Conservation (phyloP, 148 eudicot species). For the Diospyros lotus region DNA sequence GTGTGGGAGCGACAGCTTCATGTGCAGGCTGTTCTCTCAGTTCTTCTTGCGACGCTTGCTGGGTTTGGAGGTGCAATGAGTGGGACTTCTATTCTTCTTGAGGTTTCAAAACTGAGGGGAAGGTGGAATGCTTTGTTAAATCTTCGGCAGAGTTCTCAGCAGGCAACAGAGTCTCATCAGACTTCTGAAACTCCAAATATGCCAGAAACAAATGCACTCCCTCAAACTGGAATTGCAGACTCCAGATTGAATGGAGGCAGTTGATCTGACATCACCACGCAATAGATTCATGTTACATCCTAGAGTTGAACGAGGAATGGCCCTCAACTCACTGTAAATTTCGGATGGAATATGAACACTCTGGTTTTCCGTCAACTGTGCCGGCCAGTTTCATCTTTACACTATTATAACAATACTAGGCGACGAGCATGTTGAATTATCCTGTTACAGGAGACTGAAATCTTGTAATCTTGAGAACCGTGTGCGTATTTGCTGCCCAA, state of each 20-base stretch:
- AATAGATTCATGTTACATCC: neutral
- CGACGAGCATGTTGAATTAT: neutral
- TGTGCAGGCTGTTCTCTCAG: slow-evolving; percentile 66
- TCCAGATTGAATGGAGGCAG: slow-evolving; percentile 4
- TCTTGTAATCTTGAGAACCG: too few relatives aligned
- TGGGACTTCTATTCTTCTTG: slow-evolving; percentile 54
- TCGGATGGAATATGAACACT: neutral
- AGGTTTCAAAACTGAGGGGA: slow-evolving; percentile 40
- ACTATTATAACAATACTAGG: neutral
- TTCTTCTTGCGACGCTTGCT: slow-evolving; percentile 76
- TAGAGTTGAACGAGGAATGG: neutral
- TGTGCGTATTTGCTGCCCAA: neutral
- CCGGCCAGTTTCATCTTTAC: neutral
- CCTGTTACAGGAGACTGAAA: neutral
- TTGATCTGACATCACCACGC: neutral
- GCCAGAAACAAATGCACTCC: slow-evolving; percentile 14
- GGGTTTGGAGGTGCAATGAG: slow-evolving; percentile 84
- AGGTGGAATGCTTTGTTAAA: slow-evolving; percentile 27
- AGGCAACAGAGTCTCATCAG: slow-evolving; percentile 19
- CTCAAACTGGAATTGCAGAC: slow-evolving; percentile 8
- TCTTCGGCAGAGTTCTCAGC: slow-evolving; percentile 23
- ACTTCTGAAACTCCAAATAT: slow-evolving; percentile 15
- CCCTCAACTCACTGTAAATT: neutral
- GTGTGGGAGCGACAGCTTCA: slow-evolving; percentile 45
- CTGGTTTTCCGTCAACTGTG: neutral